Conservation (phyloP, 2,329 filamentous ascomycete genomes). For the Penicillium sclerotigenum region DNA sequence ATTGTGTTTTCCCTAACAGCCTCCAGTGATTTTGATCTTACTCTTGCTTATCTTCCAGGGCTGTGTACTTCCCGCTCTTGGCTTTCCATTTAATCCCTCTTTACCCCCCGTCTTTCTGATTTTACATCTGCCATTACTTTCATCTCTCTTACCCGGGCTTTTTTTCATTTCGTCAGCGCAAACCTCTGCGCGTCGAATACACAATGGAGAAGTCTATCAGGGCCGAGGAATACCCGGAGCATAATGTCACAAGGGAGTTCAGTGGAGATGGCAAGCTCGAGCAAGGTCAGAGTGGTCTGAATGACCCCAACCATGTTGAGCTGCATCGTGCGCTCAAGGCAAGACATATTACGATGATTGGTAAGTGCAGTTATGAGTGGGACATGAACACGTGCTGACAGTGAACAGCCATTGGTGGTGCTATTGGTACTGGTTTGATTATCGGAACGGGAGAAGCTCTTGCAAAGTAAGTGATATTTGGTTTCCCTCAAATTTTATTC, state of each 20-base stretch:
- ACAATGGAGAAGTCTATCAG: conserved; percentile 12
- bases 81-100: background rate
- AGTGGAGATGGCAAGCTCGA: conserved; percentile 20
- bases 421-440: conserved; percentile 44
- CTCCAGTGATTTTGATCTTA: background rate
- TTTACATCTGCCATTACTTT: background rate
- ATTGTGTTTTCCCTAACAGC: background rate
- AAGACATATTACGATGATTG: conserved; percentile 45
- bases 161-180: background rate
- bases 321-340: conserved; percentile 45
- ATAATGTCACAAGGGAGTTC: conserved; percentile 18
- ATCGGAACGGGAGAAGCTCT: conserved; percentile 41
- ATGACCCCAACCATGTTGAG: conserved; percentile 28
- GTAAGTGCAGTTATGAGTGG: conserved; percentile 13
- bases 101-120: background rate
- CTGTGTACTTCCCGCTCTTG: background rate
- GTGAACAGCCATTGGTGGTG: conserved; percentile 39
- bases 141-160: background rate
- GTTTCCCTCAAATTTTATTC: background rate
- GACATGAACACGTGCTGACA: conserved; percentile 7
- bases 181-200: background rate
- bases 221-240: conserved; percentile 20
- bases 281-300: conserved; percentile 19
- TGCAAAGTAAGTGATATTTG: conserved; percentile 30
- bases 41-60: background rate